Evolutionary conservation across 345 rosid genomes (phyloP), one percentile per base, ranked within the genome.

Genomic region (Stellera chamaejasme): DNA sequence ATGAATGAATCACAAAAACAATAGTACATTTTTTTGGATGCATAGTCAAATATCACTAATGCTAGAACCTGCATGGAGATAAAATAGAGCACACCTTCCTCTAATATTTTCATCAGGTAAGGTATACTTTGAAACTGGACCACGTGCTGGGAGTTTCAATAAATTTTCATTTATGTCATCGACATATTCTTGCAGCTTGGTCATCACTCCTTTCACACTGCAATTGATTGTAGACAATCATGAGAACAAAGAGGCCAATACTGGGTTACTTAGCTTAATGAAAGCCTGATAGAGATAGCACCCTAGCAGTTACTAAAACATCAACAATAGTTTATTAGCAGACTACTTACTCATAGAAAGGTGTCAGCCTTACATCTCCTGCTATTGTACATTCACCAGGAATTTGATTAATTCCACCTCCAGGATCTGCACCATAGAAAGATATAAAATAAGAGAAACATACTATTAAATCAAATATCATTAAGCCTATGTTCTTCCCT

Each of bases 341-440:
- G 45, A 13, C 26, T 11, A 54, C 99, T 93, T 82, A 87, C 97
- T 78, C 74, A 69, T 94, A 94, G 79, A 90, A 94, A 55, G 97
- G 97, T 64, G 96, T 90, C 70, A 94, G 77, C 99, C 99, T 90
- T 78, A 94, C 90, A 74, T 94, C 99, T 62, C 99, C 97, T 2
- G 79, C 70, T 54, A 90, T 55, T 12, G 85, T 87, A 68, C 97
- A 94, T 60, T 87, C 96, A 32, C 67, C 88, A 23, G 99, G 97
- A 70, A 94, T 90, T 81, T 94, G 99, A 76, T 94, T 94, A 71
- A 94, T 80, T 43, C 99, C 99, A 2, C 97, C 99, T 64, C 87
- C 93, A 6, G 99, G 99, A 80, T 90, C 99, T 94, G 68, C 41
- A 43, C 56, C 27, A 48, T 41, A 48, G 63, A 63, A 55, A 32